Conservation (phyloP, 2,329 filamentous ascomycete genomes). For the Arthrocladium fulminans region DNA sequence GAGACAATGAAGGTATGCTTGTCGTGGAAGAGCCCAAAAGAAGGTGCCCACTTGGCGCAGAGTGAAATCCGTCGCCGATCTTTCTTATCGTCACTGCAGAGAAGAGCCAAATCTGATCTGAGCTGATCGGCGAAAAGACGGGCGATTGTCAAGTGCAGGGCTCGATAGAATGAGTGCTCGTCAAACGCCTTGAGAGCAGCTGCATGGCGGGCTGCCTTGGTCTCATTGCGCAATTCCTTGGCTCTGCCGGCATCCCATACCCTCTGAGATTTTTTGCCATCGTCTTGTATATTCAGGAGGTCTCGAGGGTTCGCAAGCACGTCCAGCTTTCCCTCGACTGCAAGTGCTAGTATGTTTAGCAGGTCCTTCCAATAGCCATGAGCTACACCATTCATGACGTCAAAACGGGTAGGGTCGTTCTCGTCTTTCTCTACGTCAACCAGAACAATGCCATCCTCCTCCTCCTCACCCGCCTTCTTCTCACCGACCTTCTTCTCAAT, state of each 20-base stretch:
- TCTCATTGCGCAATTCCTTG: constrained; percentile 23
- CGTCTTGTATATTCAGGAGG: constrained; percentile 35
- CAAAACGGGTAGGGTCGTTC: constrained; percentile 29
- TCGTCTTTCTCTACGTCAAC: constrained; percentile 24
- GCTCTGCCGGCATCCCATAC: constrained; percentile 8
- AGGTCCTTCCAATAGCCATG: constrained; percentile 58
- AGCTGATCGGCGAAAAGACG: constrained; percentile 51
- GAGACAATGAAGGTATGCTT: constrained; percentile 49
- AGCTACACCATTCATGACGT: constrained; percentile 42
- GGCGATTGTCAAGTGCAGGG: constrained; percentile 45
- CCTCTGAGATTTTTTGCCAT: constrained; percentile 14
- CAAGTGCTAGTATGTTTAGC: constrained; percentile 48
- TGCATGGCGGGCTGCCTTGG: constrained; percentile 35
- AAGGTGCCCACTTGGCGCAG: constrained; percentile 54
- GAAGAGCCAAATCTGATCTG: constrained; percentile 36
- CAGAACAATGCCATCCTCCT: constrained; percentile 31
- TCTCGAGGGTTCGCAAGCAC: constrained; percentile 31
- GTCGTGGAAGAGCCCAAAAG: constrained; percentile 48
- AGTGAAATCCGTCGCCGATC: constrained; percentile 43
- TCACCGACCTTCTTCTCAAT: constrained; percentile 43
- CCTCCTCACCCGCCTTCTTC: constrained; percentile 31
- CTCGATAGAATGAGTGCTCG: constrained; percentile 40
- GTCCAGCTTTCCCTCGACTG: constrained; percentile 41
- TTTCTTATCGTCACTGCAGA: constrained; percentile 33
- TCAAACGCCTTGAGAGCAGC: constrained; percentile 35